Evolutionary conservation across 306 rosid species (phyloP).

Genomic region (Canavalia gladiata): DNA sequence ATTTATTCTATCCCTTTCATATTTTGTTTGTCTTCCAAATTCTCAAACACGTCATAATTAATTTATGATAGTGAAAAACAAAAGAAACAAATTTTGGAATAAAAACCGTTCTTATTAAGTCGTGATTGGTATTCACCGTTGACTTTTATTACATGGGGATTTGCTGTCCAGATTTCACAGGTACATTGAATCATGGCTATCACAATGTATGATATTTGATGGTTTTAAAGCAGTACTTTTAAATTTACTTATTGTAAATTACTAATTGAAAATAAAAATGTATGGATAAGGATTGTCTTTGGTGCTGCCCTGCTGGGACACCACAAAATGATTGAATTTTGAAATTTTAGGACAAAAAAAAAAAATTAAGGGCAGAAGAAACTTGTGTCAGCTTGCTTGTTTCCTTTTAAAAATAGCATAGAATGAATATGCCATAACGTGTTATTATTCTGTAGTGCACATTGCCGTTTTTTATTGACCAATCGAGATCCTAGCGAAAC

Average conservation of each 20-base stretch:
- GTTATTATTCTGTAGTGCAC: background rate
- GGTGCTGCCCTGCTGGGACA: background rate
- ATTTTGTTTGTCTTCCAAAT: background rate
- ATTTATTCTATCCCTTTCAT: background rate
- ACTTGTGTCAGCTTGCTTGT: background rate
- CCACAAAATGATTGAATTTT: conserved; percentile 2
- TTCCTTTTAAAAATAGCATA: background rate
- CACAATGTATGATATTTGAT: too few relatives aligned
- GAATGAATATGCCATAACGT: background rate
- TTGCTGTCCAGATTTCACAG: background rate
- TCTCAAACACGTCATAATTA: background rate
- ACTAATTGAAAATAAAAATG: too few relatives aligned
- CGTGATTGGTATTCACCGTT: background rate
- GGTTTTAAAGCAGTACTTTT: too few relatives aligned
- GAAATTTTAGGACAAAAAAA: background rate
- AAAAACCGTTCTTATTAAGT: background rate
- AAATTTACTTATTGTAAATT: too few relatives aligned
- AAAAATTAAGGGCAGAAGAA: background rate
- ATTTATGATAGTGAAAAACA: background rate
- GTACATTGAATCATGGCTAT: background rate
- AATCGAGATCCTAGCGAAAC: background rate
- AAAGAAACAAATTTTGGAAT: background rate
- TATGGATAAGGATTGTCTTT: background rate
- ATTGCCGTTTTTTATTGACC: background rate
- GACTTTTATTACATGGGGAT: background rate